Conservation (phyloP, 371 early-diverging fungal species). For the Mortierella sp. region DNA sequence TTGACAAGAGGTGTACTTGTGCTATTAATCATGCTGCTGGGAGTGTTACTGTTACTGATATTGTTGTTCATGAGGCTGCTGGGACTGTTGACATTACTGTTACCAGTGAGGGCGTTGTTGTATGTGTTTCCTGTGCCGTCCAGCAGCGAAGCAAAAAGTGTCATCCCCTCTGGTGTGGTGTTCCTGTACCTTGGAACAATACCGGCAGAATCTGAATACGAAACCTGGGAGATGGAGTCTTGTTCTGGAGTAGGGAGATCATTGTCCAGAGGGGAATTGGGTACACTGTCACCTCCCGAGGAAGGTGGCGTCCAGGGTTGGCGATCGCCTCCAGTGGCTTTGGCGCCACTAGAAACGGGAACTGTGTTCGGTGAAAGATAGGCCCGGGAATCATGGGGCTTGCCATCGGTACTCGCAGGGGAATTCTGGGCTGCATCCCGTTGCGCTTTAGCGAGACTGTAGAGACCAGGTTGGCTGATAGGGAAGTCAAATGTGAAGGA, state of each 20-base stretch:
- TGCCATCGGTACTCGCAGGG: constrained; percentile 1
- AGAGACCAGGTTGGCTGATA: constrained; percentile 53
- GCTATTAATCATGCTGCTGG: too few species aligned
- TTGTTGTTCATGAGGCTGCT: not conserved
- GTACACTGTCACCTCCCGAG: constrained; percentile 47
- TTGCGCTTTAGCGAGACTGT: constrained; percentile 19
- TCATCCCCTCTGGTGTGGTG: constrained; percentile 20
- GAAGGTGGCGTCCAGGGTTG: constrained; percentile 56
- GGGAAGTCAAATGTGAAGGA: constrained; percentile 60
- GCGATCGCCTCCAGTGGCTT: constrained; percentile 20
- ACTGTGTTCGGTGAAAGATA: constrained; percentile 1
- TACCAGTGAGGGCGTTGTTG: not conserved
- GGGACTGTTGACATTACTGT: not conserved
- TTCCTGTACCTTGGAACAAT: constrained; percentile 29
- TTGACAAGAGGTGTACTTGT: too few species aligned
- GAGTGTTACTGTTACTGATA: constrained; percentile 6
- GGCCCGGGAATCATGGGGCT: not conserved
- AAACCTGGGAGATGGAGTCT: constrained; percentile 6
- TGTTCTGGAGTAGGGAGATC: constrained; percentile 31
- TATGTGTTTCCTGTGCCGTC: constrained; percentile 22
- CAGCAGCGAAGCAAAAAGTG: constrained; percentile 21
- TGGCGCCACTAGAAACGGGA: constrained; percentile 13
- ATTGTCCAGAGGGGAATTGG: constrained; percentile 38
- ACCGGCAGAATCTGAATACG: constrained; percentile 27
- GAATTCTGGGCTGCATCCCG: constrained; percentile 3